These are phyloP conservation scores for Cladorrhinum sp. DNA, from an alignment of 2,329 filamentous ascomycete species.

Conservation along the genomic window DNA sequence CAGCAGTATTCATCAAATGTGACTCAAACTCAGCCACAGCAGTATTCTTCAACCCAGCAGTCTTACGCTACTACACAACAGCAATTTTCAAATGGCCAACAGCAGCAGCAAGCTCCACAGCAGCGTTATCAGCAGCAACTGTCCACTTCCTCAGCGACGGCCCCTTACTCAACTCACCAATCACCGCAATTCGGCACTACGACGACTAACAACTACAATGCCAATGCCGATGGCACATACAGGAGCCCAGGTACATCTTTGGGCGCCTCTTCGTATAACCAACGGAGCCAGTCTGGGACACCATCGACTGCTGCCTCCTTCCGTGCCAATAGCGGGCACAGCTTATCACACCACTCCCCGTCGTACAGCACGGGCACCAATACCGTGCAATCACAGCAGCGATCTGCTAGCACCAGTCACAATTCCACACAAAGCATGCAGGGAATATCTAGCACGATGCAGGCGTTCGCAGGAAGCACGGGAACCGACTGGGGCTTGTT, in stretches of 20 bases:
- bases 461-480: conserved; percentile 19
- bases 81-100: conserved; percentile 22
- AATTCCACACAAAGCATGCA: conserved; percentile 22
- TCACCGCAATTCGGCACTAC: conserved; percentile 29
- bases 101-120: conserved; percentile 27
- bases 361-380: conserved; percentile 14
- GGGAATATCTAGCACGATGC: conserved; percentile 18
- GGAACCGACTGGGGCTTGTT: conserved; percentile 28
- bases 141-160: conserved; percentile 21
- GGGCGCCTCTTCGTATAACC: conserved; percentile 24
- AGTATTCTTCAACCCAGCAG: conserved; percentile 24
- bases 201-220: conserved; percentile 23
- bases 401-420: conserved; percentile 19
- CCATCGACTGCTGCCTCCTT: conserved; percentile 20
- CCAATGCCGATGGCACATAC: conserved; percentile 25
- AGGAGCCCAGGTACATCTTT: conserved; percentile 22
- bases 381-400: conserved; percentile 18
- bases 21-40: conserved; percentile 18
- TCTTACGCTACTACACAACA: conserved; percentile 23
- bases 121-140: conserved; percentile 30
- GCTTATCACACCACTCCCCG: conserved; percentile 21
- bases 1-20: conserved; percentile 24
- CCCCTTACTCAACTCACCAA: conserved; percentile 28
- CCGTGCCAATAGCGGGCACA: conserved; percentile 21
- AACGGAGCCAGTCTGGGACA: conserved; percentile 24